Base-by-base conservation (phyloP, 495 filamentous ascomycete genomes). In the Parmelia sp. region DNA sequence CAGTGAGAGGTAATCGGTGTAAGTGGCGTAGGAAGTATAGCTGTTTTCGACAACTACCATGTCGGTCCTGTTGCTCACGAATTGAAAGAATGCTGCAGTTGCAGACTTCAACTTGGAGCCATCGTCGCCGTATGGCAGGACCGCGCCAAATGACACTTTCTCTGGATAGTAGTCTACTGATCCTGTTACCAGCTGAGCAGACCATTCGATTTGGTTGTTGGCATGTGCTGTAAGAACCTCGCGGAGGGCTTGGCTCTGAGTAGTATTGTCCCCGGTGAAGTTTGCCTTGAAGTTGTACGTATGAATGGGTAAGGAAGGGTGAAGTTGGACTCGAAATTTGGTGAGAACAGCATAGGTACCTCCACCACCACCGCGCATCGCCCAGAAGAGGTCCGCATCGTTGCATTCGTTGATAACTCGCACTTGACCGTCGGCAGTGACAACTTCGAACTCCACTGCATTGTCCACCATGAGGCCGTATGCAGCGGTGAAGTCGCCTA, bases 311-410 rank as follows among this genome's bases (percentile, higher is more conserved):
- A 58, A 27, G 57, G 0, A 58, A 37, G 31, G 57, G 31, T 57
- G 55, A 21, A 57, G 55, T 57, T 57, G 55, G 55, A 57, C 55
- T 57, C 55, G 55, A 35, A 27, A 57, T 31, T 73, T 75, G 21
- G 79, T 74, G 29, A 83, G 77, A n/a, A 84, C 74, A 17, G 79
- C 82, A 64, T 82, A 84, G 25, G 78, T 83, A 21, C 80, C 78
- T 10, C 82, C 82, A 19, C 83, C 83, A 6, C 83, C 83, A 27
- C 83, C 84, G 39, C 83, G 75, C 31, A 86, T 71, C 4, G 80
- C 80, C 70, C 80, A 88, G 76, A 86, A 89, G 17, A 88, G 80
- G 42, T 88, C 86, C 0, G 80, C 61, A 64, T 88, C 77, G 37
- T 71, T 73, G 12, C 73, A 65, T n/a, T 78, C 69, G 45, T 80